These are phyloP conservation scores for Arthrobotrys musiformis DNA, from an alignment of 2,329 filamentous ascomycete species.

Conservation along the genomic window DNA sequence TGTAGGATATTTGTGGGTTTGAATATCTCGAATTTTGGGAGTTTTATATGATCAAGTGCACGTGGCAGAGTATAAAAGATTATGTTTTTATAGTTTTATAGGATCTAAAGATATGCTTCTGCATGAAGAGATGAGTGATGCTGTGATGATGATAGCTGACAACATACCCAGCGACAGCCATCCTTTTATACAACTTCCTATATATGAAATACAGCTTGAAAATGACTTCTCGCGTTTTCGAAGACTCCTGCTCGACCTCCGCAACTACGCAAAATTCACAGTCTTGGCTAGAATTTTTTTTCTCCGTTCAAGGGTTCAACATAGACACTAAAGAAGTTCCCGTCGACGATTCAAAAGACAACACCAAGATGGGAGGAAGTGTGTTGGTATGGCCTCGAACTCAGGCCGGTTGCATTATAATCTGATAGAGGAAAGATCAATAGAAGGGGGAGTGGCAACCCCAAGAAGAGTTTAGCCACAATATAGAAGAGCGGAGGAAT, in stretches of 20 bases:
- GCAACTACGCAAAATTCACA: neutral
- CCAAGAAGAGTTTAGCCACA: no score
- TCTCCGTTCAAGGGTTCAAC: neutral
- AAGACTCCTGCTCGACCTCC: neutral
- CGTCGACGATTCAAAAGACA: slow-evolving; percentile 8
- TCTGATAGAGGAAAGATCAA: no score
- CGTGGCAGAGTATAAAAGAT: neutral
- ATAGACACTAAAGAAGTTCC: slow-evolving; percentile 8
- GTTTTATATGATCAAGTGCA: neutral
- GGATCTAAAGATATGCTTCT: no score
- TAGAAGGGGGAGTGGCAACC: no score
- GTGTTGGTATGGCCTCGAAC: slow-evolving; percentile 28
- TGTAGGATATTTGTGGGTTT: neutral
- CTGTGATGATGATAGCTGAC: neutral
- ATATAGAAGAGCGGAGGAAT: slow-evolving; percentile 32
- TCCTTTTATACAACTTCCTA: neutral
- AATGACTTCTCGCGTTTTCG: neutral
- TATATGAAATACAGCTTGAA: neutral
- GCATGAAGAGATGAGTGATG: neutral
- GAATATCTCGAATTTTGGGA: neutral
- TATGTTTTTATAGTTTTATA: neutral
- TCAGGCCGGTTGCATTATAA: no score
- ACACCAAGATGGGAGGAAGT: neutral
- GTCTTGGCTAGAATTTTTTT: neutral
- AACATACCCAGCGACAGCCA: neutral